Evolutionary conservation across 2,329 filamentous ascomycete genomes (phyloP).

Genomic region (Hypomyces perniciosus): DNA sequence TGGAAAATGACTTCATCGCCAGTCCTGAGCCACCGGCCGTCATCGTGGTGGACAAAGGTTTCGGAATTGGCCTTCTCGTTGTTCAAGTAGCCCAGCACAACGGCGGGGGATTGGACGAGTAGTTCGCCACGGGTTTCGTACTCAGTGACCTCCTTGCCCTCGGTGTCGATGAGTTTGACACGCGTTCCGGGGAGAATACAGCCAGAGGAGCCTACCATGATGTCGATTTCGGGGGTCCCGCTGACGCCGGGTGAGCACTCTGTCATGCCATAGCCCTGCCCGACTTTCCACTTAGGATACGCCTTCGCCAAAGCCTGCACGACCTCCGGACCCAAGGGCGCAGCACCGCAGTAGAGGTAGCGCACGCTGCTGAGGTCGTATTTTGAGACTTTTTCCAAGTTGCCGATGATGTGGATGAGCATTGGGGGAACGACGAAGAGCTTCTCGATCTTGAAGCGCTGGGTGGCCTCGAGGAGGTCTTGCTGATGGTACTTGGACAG

Average conservation of each 20-base stretch:
- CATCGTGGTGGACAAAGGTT: conserved; percentile 62
- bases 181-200: conserved; percentile 57
- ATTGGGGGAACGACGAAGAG: conserved; percentile 73
- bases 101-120: conserved; percentile 67
- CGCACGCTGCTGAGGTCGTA: conserved; percentile 65
- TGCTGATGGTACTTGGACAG: conserved; percentile 70
- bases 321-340: conserved; percentile 65
- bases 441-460: conserved; percentile 61
- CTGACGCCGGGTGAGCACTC: conserved; percentile 66
- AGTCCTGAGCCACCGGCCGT: conserved; percentile 73
- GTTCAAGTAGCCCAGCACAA: conserved; percentile 79
- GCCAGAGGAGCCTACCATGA: conserved; percentile 64
- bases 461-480: conserved; percentile 57
- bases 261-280: conserved; percentile 72
- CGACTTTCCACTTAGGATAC: conserved; percentile 59
- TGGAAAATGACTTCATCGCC: conserved; percentile 76
- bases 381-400: conserved; percentile 50
- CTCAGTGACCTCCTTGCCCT: conserved; percentile 62
- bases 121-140: conserved; percentile 75
- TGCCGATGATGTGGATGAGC: conserved; percentile 66
- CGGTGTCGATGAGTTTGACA: conserved; percentile 57
- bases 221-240: conserved; percentile 50
- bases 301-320: conserved; percentile 54
- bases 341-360: conserved; percentile 64
- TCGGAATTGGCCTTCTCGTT: conserved; percentile 78